Evolutionary conservation across 306 rosid species (phyloP).

Genomic region (Sesbania bispinosa): DNA sequence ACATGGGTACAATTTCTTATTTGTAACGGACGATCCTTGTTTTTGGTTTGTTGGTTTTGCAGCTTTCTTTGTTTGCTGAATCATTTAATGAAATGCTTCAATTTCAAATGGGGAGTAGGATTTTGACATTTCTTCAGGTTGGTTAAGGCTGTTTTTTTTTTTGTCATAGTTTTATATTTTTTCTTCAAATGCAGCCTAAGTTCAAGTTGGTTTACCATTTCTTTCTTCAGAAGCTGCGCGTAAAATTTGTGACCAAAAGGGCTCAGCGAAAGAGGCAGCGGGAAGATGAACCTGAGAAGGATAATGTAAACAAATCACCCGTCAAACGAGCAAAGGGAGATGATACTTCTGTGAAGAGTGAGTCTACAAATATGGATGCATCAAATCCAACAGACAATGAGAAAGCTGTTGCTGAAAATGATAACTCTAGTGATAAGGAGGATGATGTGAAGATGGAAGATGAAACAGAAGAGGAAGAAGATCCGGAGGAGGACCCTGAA

Average conservation of each 20-base stretch:
- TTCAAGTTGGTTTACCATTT: not conserved
- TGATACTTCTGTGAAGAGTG: slow-evolving; percentile 51
- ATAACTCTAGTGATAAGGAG: slow-evolving; percentile 33
- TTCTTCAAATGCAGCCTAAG: slow-evolving; percentile 15
- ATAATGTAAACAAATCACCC: slow-evolving; percentile 33
- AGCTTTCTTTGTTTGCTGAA: slow-evolving; percentile 93
- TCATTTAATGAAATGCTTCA: slow-evolving; percentile 97
- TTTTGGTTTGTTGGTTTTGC: slow-evolving; percentile 33
- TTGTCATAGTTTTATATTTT: not conserved
- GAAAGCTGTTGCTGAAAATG: slow-evolving; percentile 38
- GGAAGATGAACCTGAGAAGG: slow-evolving; percentile 56
- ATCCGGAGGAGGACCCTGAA: slow-evolving; percentile 89
- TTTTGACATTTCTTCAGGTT: slow-evolving; percentile 90
- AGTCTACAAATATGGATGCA: slow-evolving; percentile 38
- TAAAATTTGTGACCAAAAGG: slow-evolving; percentile 69
- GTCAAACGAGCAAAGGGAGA: slow-evolving; percentile 57
- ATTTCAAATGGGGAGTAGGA: slow-evolving; percentile 85
- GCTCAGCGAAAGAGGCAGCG: slow-evolving; percentile 80
- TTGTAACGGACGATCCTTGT: not conserved
- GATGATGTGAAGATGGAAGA: slow-evolving; percentile 66
- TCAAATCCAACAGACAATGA: slow-evolving; percentile 36
- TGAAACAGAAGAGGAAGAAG: slow-evolving; percentile 69
- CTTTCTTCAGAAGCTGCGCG: slow-evolving; percentile 58
- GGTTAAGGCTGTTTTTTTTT: slow-evolving; percentile 20
- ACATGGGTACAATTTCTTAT: not conserved